Base-by-base conservation (phyloP, 225 moss, liverwort and hornwort genomes). In the Polytrichum commune region DNA sequence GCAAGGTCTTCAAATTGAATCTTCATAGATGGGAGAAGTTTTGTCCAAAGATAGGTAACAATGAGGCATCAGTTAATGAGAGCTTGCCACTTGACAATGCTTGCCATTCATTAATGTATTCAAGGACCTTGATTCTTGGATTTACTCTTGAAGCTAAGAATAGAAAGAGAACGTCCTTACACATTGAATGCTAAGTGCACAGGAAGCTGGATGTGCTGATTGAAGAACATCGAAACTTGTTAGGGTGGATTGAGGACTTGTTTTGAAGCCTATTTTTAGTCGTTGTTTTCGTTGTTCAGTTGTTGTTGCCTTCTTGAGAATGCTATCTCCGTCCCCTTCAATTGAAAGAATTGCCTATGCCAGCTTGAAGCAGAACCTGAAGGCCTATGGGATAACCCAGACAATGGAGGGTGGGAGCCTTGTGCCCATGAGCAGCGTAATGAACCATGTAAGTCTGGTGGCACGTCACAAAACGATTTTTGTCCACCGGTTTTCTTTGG, bases 301-400 rank as follows among this genome's bases (percentile, higher is more conserved):
- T 58, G 58, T 20, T 32, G 32, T 46, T 10, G 46, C 46, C 4
- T 46, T 46, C 0, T 46, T 46, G 46, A 13, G 3, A 46, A 13
- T 16, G 13, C 46, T 46, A 46, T 46, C 46, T 16, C 4, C 4
- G 46, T 16, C 46, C 16, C 16, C 46, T 46, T 1, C 46, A 46
- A 46, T 16, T 46, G 46, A 46, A 46, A 4, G 46, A 16, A 46
- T 16, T 46, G 46, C 46, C 46, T 46, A 3, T 46, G 75, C 70
- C 84, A 95, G 95, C 71, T 72, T 73, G 82, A 84, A 70, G 76
- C 78, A 68, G 91, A 90, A 81, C 85, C 85, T 62, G 78, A 84
- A 73, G 80, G 87, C 56, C 81, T 95, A 54, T 95, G 98, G 98
- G 84, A 79, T 67, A 77, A 64, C 66, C 93, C 91, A 10, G 82